These are phyloP conservation scores for Tylopilus plumbeoviolaceoides DNA, from an alignment of 768 basidiomycete genomes.

Conservation along the genomic window DNA sequence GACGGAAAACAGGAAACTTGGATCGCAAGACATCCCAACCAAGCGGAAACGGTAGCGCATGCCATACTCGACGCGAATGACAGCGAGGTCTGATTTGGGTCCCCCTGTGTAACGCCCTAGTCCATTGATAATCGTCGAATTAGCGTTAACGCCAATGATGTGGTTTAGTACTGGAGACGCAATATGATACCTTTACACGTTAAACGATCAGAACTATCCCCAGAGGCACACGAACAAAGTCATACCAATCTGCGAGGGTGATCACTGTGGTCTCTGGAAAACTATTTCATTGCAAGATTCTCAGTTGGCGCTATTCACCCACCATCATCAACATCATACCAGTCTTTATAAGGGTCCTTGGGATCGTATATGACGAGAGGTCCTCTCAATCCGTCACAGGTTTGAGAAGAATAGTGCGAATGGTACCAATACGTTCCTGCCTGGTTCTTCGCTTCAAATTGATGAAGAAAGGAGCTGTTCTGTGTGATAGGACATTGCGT, in stretches of 20 bases:
- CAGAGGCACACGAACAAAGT: neutral
- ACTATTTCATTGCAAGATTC: neutral
- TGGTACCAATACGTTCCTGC: neutral
- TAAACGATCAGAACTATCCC: neutral
- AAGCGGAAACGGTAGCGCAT: neutral
- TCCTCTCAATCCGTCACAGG: neutral
- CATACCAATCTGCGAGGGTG: neutral
- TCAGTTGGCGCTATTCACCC: neutral
- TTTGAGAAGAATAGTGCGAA: neutral
- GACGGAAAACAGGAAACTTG: neutral
- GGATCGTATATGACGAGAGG: neutral
- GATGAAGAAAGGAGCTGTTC: neutral
- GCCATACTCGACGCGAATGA: neutral
- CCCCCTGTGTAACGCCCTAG: neutral
- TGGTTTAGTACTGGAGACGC: slow-evolving; percentile 5
- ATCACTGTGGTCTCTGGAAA: neutral
- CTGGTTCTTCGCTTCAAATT: neutral
- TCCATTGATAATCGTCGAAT: slow-evolving; percentile 12
- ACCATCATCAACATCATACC: neutral
- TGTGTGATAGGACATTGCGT: neutral
- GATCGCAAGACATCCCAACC: neutral
- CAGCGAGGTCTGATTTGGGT: neutral
- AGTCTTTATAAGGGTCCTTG: neutral
- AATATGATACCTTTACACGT: neutral
- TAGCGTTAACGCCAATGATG: slow-evolving; percentile 14